Percentiles rank a stretch among this genome's conserved stretches.
Evolutionary conservation across 2,329 filamentous ascomycete species (phyloP).

Genomic region (Xylaria hypoxylon): DNA sequence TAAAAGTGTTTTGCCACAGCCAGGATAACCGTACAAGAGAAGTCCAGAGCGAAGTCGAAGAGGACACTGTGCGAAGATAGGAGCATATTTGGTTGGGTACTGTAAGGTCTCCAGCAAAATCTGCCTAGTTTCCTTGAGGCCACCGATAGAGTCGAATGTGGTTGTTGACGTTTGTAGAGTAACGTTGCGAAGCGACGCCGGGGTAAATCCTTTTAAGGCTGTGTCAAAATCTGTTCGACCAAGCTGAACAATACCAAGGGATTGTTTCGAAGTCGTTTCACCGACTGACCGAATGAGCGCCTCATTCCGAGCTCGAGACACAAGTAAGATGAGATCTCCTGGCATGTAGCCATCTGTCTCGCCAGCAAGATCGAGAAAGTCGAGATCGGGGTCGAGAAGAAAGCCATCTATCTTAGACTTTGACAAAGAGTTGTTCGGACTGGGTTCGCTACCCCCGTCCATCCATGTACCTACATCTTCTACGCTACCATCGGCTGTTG

Average conservation of each 20-base stretch:
- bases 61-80: conserved; percentile 96
- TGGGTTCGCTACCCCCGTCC: conserved; percentile 73
- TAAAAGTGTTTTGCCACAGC: conserved; percentile 95
- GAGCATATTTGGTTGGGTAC: conserved; percentile 97
- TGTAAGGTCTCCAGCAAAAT: conserved; percentile 95
- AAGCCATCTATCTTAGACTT: conserved; percentile 69
- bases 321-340: conserved; percentile 86
- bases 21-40: conserved; percentile 92
- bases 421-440: conserved; percentile 53
- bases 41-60: conserved; percentile 93
- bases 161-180: conserved; percentile 93
- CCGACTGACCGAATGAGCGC: conserved; percentile 86
- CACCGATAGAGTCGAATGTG: conserved; percentile 92
- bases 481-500: conserved; percentile 66
- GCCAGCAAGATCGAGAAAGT: conserved; percentile 92
- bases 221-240: conserved; percentile 81
- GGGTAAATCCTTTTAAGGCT: conserved; percentile 92
- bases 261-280: conserved; percentile 59
- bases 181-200: conserved; percentile 92
- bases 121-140: conserved; percentile 84
- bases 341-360: conserved; percentile 99
- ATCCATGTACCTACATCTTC: conserved; percentile 76
- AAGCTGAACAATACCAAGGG: conserved; percentile 70
- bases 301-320: conserved; percentile 89
- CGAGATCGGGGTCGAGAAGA: conserved; percentile 78